Evolutionary conservation across 257 asterid species (phyloP).

Genomic region (Fraxinus americana): DNA sequence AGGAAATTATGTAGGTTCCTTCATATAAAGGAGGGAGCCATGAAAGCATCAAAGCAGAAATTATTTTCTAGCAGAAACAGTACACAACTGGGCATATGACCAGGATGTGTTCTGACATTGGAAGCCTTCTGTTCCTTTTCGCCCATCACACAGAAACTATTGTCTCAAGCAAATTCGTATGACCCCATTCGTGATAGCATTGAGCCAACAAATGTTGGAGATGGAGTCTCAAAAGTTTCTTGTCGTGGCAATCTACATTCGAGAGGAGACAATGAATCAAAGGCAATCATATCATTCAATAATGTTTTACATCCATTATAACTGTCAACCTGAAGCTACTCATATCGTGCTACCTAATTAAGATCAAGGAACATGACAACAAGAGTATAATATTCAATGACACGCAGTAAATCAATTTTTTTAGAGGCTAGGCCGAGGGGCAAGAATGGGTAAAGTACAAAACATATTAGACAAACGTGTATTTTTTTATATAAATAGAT

Average conservation of each 20-base stretch:
- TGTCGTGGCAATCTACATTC: constrained; percentile 34
- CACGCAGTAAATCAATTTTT: too few species aligned
- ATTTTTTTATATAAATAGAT: too few species aligned
- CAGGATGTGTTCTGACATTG: constrained; percentile 46
- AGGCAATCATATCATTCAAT: too few species aligned
- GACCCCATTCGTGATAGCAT: constrained; percentile 50
- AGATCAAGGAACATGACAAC: too few species aligned
- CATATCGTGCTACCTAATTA: too few species aligned
- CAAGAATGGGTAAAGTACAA: too few species aligned
- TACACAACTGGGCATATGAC: constrained; percentile 29
- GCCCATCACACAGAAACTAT: constrained; percentile 58
- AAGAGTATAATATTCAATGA: too few species aligned
- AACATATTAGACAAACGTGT: too few species aligned
- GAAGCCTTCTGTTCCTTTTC: constrained; percentile 78
- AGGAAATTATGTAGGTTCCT: constrained; percentile 80
- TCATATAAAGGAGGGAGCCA: constrained; percentile 54
- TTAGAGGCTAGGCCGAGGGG: too few species aligned
- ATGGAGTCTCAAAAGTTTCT: constrained; percentile 36
- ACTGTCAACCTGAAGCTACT: not conserved
- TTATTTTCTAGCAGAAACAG: not conserved
- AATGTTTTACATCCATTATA: not conserved
- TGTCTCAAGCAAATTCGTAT: constrained; percentile 44
- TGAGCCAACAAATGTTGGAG: constrained; percentile 37
- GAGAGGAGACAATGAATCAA: too few species aligned
- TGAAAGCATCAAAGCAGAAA: constrained; percentile 39